Base-by-base conservation (phyloP, 768 basidiomycete genomes). In the Exidia glandulosa region DNA sequence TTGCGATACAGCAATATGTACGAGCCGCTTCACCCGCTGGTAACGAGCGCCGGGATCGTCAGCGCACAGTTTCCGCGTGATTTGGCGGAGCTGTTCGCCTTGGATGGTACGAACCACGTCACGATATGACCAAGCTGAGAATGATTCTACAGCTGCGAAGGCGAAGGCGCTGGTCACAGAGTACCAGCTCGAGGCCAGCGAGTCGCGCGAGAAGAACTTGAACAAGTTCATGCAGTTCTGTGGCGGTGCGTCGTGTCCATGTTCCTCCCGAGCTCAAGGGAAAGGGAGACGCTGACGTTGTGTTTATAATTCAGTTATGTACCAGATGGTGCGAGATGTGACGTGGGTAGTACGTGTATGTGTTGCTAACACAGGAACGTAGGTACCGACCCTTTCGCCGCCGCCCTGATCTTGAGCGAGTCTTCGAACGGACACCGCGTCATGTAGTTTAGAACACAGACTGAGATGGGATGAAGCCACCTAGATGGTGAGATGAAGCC, bases 201-300 rank as follows among this genome's bases (percentile, higher is more conserved):
- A 75, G 13, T 70, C 70, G 27, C 71, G 75, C 54, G 77, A 79
- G 33, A 67, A 68, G n/a, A 83, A 83, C 62, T 66, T 83, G 60
- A 85, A 84, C 63, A 66, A 69, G 32, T 75, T 85, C 67, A 79
- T 84, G 74, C 79, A 77, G 58, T 80, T 81, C 66, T 79, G 76
- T 60, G 81, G 82, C 4, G 75, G 83, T n/a, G 70, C 19, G 50
- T 27, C 27, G 14, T 1, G 25, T 31, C 50, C 29, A 25, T 4
- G 1, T 2, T 19, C 14, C 4, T 10, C 19, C 25, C 7, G 10
- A 31, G 0, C 50, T 10, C 10, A 37, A 9, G 10, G 36, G 3
- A 13, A 27, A 4, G 50, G 14, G 25, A 13, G 30, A 54, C 12
- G 41, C 41, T 10, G 1, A 45, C 36, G 19, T n/a, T n/a, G n/a